Evolutionary conservation across 2,329 filamentous ascomycete genomes (phyloP).

Genomic region (Diaporthe citri): DNA sequence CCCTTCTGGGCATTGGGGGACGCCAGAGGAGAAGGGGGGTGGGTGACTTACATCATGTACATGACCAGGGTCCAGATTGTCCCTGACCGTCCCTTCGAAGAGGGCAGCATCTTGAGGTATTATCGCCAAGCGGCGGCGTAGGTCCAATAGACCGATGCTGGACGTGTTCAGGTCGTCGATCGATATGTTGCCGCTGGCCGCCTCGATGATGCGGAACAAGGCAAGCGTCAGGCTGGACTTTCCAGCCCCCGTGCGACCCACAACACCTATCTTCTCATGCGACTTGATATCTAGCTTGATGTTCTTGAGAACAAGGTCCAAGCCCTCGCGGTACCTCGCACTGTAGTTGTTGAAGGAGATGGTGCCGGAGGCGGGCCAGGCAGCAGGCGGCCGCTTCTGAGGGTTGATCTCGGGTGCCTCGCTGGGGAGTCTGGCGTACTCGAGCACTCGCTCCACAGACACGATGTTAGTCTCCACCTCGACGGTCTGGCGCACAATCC

Average conservation of each 20-base stretch:
- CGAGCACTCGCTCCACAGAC: constrained; percentile 95
- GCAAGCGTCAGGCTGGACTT: constrained; percentile 95
- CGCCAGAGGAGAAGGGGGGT: not conserved
- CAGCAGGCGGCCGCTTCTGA: constrained; percentile 85
- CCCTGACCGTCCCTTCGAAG: constrained; percentile 79
- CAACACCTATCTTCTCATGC: constrained; percentile 97
- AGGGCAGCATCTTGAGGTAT: constrained; percentile 98
- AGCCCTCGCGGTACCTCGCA: constrained; percentile 88
- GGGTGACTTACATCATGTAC: constrained; percentile 75
- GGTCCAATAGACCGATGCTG: constrained; percentile 88
- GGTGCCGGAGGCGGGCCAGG: constrained; percentile 91
- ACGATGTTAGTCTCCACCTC: constrained; percentile 99
- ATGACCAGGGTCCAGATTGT: constrained; percentile 95
- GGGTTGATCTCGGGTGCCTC: constrained; percentile 96
- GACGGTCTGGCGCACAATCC: constrained; percentile 98
- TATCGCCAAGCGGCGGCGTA: constrained; percentile 90
- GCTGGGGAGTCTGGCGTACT: constrained; percentile 91
- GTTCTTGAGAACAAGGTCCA: constrained; percentile 94
- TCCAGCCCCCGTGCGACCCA: constrained; percentile 94
- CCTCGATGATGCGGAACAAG: constrained; percentile 95
- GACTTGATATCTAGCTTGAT: constrained; percentile 93
- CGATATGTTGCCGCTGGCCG: constrained; percentile 82
- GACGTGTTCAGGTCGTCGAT: constrained; percentile 94
- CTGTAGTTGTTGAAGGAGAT: constrained; percentile 95
- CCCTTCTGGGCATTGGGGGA: constrained; percentile 1